A percentile compares a stretch with the other conserved stretches of the same genome.
These are phyloP conservation scores for Pleoardoris graminearum DNA, from an alignment of 2,329 filamentous ascomycete species.

Conservation along the genomic window DNA sequence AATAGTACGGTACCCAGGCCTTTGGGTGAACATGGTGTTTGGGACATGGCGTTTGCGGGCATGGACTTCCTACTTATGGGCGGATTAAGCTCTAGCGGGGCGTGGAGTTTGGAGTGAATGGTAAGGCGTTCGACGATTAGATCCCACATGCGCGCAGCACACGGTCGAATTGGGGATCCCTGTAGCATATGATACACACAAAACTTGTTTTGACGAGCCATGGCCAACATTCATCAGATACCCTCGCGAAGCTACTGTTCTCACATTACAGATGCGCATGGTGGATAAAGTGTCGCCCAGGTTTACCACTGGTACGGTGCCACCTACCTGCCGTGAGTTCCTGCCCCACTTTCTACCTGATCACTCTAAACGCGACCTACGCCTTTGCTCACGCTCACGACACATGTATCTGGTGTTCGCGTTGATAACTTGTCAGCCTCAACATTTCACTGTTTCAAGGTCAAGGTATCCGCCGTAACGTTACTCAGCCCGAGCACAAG, in stretches of 20 bases:
- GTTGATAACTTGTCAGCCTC: too few species aligned
- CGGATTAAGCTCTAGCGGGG: background rate
- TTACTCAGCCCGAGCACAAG: slow-evolving; percentile 1
- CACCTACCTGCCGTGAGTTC: too few species aligned
- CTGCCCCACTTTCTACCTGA: too few species aligned
- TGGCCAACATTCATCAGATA: background rate
- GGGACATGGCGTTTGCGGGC: slow-evolving; percentile 1
- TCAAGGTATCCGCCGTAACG: background rate
- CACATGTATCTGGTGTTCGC: too few species aligned
- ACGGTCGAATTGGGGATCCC: background rate
- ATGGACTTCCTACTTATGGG: background rate
- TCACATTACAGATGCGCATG: background rate
- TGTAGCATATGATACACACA: slow-evolving; percentile 2
- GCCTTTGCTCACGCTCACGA: background rate
- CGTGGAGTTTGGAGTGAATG: background rate
- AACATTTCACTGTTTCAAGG: too few species aligned
- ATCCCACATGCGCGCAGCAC: background rate
- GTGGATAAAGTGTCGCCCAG: background rate
- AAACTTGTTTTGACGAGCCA: slow-evolving; percentile 3
- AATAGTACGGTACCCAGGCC: too few species aligned
- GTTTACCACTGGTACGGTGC: too few species aligned
- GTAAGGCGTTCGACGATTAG: slow-evolving; percentile 2
- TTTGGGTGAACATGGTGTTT: too few species aligned
- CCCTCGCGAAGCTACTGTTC: background rate
- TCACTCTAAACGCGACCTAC: too few species aligned